Percentiles rank a stretch among this genome's conserved stretches.
Conservation (phyloP, 441 rosid genomes). For the Croton laevigatus region DNA sequence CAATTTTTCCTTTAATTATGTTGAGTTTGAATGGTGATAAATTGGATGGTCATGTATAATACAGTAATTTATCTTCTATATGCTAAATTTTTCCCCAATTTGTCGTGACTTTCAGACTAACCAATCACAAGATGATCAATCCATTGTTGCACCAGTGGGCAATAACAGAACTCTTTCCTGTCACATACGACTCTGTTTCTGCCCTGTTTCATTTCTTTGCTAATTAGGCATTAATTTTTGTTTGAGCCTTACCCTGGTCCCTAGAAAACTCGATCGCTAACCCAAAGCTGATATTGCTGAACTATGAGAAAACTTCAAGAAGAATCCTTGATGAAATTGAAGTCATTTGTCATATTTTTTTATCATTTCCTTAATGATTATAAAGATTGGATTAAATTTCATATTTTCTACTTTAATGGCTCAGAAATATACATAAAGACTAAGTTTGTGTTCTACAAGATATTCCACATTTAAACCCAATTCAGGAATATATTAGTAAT, state of each 20-base stretch:
- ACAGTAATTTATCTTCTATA: conserved; percentile 8
- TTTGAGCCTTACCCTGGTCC: no score
- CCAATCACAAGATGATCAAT: conserved; percentile 54
- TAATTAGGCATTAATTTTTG: no score
- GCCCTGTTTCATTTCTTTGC: background rate
- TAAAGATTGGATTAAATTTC: background rate
- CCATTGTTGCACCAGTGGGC: conserved; percentile 63
- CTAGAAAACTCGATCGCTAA: no score
- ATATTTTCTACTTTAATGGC: background rate
- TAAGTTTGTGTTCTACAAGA: background rate
- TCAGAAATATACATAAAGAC: background rate
- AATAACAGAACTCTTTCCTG: conserved; percentile 24
- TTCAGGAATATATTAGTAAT: background rate
- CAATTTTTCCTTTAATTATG: background rate
- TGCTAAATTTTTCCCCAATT: conserved; percentile 9
- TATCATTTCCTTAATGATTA: background rate
- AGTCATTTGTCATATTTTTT: background rate
- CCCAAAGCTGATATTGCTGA: no score
- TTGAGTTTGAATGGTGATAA: background rate
- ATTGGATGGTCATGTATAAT: background rate
- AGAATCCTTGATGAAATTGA: background rate
- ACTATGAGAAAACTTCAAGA: background rate
- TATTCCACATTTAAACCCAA: background rate
- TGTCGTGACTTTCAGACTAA: conserved; percentile 49
- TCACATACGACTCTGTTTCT: background rate